A percentile compares a stretch with the other conserved stretches of the same genome.
phyloP scores from a whole-genome alignment of 192 early-diverging fungal species.

The Backusella morwellensis region DNA sequence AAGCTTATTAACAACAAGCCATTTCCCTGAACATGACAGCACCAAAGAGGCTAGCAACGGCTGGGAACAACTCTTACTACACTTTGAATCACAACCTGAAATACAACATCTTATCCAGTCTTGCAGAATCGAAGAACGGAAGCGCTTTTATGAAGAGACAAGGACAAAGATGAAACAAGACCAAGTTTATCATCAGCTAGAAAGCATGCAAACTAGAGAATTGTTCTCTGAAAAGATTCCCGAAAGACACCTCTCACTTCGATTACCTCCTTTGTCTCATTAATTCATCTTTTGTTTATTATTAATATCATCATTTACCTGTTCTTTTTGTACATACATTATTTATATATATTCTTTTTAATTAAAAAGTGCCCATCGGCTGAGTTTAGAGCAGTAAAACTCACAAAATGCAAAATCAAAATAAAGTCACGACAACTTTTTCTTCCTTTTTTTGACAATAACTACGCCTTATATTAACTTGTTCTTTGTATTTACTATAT shows the following conservation, averaged over 20 bases:
- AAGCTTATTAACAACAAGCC: neutral
- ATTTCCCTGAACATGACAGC: neutral
- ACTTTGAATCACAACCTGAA: neutral
- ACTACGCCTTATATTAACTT: neutral
- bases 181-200: neutral
- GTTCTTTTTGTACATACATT: neutral
- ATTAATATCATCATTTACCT: neutral
- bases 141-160: neutral
- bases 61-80: neutral
- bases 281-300: neutral
- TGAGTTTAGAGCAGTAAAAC: neutral
- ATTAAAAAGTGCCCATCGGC: neutral
- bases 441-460: neutral
- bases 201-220: neutral
- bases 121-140: neutral
- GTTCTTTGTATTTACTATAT: neutral
- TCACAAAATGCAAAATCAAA: neutral
- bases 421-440: neutral
- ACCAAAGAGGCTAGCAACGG: neutral
- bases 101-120: neutral
- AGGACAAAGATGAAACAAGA: neutral
- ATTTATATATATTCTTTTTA: neutral
- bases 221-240: neutral
- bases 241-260: conserved; percentile 2
- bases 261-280: neutral